Evolutionary conservation across 2,329 filamentous ascomycete genomes (phyloP).

Genomic region (Scytalidium lignicola): DNA sequence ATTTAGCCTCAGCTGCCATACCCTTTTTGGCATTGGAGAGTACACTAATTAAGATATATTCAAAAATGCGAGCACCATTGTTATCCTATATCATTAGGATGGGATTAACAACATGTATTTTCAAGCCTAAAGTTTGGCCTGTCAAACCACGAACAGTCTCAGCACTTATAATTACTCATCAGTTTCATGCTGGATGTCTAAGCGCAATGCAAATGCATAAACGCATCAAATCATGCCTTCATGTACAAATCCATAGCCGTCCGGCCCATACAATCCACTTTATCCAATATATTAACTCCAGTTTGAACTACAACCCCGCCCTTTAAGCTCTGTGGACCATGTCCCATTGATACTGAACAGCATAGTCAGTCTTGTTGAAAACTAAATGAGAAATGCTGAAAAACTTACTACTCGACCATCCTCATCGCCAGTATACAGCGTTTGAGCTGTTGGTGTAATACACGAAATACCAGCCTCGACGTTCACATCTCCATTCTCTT

Average conservation of each 20-base stretch:
- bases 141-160: no score
- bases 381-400: background rate
- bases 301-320: background rate
- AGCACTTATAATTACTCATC: no score
- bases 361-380: conserved; percentile 5
- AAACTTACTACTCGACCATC: conserved; percentile 78
- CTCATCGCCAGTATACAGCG: conserved; percentile 92
- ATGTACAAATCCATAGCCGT: background rate
- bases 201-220: background rate
- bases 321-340: conserved; percentile 49
- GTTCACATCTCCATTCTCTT: conserved; percentile 39
- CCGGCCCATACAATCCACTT: background rate
- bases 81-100: no score
- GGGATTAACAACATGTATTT: no score
- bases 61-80: no score
- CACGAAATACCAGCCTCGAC: conserved; percentile 73
- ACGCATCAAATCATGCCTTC: background rate
- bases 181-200: background rate
- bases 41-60: no score
- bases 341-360: conserved; percentile 27
- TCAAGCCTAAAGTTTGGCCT: no score
- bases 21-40: no score
- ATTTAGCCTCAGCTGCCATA: no score
- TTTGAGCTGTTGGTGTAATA: conserved; percentile 74
- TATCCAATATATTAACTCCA: background rate